A percentile compares a stretch with the other conserved stretches of the same genome.
These are phyloP conservation scores for Hyaloperonospora arabidopsidis DNA, from an alignment of 352 stramenopile genomes.

Conservation along the genomic window DNA sequence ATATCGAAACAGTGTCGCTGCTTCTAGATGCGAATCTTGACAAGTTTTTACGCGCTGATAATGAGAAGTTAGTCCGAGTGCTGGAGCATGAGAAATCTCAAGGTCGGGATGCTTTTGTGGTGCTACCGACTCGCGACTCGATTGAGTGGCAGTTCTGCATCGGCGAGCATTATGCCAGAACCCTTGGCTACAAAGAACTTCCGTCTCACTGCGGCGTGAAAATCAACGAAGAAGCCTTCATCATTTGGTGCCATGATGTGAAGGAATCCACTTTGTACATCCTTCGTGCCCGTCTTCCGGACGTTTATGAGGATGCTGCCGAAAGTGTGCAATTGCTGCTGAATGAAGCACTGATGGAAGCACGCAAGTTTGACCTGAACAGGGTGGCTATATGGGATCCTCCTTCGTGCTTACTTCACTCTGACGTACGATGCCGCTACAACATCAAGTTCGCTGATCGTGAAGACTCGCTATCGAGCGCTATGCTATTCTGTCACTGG, in stretches of 20 bases:
- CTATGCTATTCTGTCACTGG: constrained; percentile 34
- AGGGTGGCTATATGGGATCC: constrained; percentile 46
- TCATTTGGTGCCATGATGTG: constrained; percentile 61
- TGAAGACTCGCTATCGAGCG: constrained; percentile 51
- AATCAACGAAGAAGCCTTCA: constrained; percentile 35
- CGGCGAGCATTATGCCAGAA: constrained; percentile 39
- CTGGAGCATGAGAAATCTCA: constrained; percentile 24
- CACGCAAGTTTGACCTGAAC: constrained; percentile 32
- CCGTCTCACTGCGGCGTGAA: constrained; percentile 36
- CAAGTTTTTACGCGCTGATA: constrained; percentile 35
- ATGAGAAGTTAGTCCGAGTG: constrained; percentile 26
- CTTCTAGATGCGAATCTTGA: constrained; percentile 36
- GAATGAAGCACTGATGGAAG: constrained; percentile 30
- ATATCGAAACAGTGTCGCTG: constrained; percentile 13
- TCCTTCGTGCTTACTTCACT: constrained; percentile 12
- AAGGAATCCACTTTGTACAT: constrained; percentile 54
- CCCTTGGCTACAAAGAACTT: constrained; percentile 26
- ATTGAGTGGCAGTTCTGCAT: constrained; percentile 65
- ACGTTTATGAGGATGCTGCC: constrained; percentile 2
- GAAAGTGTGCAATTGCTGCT: constrained; percentile 24
- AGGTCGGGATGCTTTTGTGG: constrained; percentile 31
- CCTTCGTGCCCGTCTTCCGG: constrained; percentile 36
- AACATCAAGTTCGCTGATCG: constrained; percentile 33
- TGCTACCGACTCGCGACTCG: constrained; percentile 43
- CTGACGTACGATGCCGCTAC: constrained; percentile 17